Evolutionary conservation across 306 rosid species (phyloP).

Genomic region (Acacia confusa): DNA sequence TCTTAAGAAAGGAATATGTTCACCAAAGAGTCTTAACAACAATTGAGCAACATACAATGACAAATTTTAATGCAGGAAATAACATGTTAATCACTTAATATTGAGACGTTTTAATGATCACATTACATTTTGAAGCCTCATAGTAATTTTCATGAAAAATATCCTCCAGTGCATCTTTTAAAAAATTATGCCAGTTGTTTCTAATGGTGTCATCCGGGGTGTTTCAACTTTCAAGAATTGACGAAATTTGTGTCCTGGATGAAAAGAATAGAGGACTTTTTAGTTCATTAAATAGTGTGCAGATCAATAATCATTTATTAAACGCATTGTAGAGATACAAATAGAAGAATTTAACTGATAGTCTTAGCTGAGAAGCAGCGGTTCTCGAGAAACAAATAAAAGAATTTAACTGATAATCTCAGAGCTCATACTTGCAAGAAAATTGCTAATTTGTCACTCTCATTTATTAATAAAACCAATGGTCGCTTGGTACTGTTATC

Average conservation of each 20-base stretch:
- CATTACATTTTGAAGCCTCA: too few relatives aligned
- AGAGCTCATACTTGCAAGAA: background rate
- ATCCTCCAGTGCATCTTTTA: too few relatives aligned
- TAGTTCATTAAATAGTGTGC: background rate
- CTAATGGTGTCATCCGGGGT: background rate
- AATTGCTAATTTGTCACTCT: background rate
- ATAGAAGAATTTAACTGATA: background rate
- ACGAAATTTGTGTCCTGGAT: background rate
- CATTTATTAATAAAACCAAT: background rate
- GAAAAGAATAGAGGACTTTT: background rate
- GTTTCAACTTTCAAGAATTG: too few relatives aligned
- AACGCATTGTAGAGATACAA: background rate
- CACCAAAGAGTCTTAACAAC: too few relatives aligned
- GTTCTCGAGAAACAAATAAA: background rate
- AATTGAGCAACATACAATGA: too few relatives aligned
- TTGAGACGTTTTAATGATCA: too few relatives aligned
- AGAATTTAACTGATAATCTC: background rate
- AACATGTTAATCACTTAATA: too few relatives aligned
- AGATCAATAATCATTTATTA: background rate
- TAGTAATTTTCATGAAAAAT: too few relatives aligned
- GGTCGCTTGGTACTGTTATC: background rate
- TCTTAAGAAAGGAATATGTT: too few relatives aligned
- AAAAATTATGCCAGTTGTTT: background rate
- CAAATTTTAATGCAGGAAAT: too few relatives aligned
- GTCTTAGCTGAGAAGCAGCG: background rate